Conservation (phyloP, 352 stramenopile species). For the Globisporangium cylindrosporum region DNA sequence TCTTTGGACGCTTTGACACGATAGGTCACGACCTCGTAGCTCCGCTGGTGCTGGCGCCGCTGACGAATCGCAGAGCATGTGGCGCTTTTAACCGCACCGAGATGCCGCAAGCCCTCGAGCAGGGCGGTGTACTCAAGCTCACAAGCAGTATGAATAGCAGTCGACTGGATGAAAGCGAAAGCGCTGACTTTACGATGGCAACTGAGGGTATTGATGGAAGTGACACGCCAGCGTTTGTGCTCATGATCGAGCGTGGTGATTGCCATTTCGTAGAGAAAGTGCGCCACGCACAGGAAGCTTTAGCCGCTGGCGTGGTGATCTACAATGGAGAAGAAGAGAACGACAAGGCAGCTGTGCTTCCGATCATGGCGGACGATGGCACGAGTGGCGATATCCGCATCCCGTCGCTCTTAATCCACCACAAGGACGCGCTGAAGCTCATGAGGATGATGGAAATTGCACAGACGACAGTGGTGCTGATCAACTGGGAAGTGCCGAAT, state of each 20-base stretch:
- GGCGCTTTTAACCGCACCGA: conserved; percentile 1
- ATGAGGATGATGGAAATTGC: conserved; percentile 14
- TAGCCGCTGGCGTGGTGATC: conserved; percentile 5
- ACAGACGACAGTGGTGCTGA: conserved; percentile 18
- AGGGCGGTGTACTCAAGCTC: background rate
- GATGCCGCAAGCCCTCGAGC: background rate
- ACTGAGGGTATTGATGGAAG: background rate
- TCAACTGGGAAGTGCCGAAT: conserved; percentile 13
- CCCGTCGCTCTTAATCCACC: conserved; percentile 27
- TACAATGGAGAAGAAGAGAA: background rate
- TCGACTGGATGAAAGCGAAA: background rate
- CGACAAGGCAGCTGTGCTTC: background rate
- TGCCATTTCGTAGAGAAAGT: conserved; percentile 61
- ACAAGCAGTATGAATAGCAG: background rate
- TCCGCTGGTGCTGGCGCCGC: conserved; percentile 4
- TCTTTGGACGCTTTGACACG: background rate
- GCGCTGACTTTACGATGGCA: background rate
- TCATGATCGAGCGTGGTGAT: conserved; percentile 9
- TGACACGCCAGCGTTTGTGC: background rate
- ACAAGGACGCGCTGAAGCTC: conserved; percentile 19
- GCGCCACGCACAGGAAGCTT: conserved; percentile 21
- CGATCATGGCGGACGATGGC: conserved; percentile 17
- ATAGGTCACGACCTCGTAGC: background rate
- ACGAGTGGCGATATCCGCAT: conserved; percentile 25
- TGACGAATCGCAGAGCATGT: background rate